Evolutionary conservation across 306 rosid species (phyloP).

Genomic region (Acacia melanoxylon): DNA sequence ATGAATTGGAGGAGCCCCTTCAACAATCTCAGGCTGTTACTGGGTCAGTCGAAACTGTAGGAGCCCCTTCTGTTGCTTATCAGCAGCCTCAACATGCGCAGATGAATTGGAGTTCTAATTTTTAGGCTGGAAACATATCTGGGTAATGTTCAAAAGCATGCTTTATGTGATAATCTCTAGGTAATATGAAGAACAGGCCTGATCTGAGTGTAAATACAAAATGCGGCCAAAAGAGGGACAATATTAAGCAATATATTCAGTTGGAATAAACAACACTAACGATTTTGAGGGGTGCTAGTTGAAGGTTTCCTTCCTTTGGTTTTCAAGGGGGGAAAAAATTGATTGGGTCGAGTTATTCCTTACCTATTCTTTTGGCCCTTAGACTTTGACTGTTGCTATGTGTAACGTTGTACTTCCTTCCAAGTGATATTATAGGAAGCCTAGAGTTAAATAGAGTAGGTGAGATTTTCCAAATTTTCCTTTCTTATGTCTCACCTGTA

Average conservation of each 20-base stretch:
- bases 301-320: slow-evolving; percentile 23
- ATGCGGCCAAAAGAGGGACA: slow-evolving; percentile 52
- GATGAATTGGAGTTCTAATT: slow-evolving; percentile 59
- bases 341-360: slow-evolving; percentile 17
- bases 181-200: slow-evolving; percentile 44
- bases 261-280: slow-evolving; percentile 47
- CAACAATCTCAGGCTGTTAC: slow-evolving; percentile 74
- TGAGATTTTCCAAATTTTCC: slow-evolving; percentile 66
- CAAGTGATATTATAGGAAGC: slow-evolving; percentile 49
- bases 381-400: slow-evolving; percentile 40
- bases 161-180: slow-evolving; percentile 37
- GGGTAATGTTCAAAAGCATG: slow-evolving; percentile 36
- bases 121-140: slow-evolving; percentile 41
- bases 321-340: not conserved
- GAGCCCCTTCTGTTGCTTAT: slow-evolving; percentile 62
- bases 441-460: slow-evolving; percentile 58
- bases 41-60: slow-evolving; percentile 59
- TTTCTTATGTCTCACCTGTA: slow-evolving; percentile 75
- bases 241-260: slow-evolving; percentile 37
- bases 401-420: slow-evolving; percentile 41
- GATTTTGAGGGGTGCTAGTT: slow-evolving; percentile 55
- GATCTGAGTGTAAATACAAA: slow-evolving; percentile 72
- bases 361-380: slow-evolving; percentile 39
- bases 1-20: too few species aligned
- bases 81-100: slow-evolving; percentile 71